Conservation (phyloP, 2,329 filamentous ascomycete species). For the Arthrinium puccinioides region DNA sequence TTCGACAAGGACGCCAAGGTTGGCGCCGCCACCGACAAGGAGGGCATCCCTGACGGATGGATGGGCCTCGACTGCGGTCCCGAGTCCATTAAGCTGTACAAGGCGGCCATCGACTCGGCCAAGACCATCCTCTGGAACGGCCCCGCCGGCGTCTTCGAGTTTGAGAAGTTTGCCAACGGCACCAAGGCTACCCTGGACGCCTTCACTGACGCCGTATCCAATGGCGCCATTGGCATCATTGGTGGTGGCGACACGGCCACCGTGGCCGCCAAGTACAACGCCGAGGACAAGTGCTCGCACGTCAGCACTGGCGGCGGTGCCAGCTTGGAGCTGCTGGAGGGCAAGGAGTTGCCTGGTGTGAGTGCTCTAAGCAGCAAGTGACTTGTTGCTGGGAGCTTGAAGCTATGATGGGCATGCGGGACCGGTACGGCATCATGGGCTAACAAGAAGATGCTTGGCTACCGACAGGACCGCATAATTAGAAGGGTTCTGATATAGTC, state of each 20-base stretch:
- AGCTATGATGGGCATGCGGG: too few relatives aligned
- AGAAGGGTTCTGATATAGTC: too few relatives aligned
- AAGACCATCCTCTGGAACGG: conserved; percentile 99
- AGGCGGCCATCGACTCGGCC: conserved; percentile 76
- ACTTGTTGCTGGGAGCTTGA: conserved; percentile 11
- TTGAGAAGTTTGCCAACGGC: conserved; percentile 85
- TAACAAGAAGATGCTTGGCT: too few relatives aligned
- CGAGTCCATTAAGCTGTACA: conserved; percentile 82
- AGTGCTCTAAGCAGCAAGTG: conserved; percentile 77
- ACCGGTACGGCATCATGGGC: too few relatives aligned
- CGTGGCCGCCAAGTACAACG: conserved; percentile 90
- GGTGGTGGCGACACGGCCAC: conserved; percentile 97
- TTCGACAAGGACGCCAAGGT: conserved; percentile 79
- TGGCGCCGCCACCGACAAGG: conserved; percentile 74
- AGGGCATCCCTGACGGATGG: conserved; percentile 94
- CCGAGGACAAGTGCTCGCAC: conserved; percentile 95
- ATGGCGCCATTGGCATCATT: conserved; percentile 94
- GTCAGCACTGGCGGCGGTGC: conserved; percentile 96
- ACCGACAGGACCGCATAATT: too few relatives aligned
- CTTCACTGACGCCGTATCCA: conserved; percentile 71
- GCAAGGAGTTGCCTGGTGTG: conserved; percentile 95
- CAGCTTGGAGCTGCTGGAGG: conserved; percentile 91
- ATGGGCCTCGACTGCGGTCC: conserved; percentile 94
- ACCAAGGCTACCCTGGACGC: conserved; percentile 91
- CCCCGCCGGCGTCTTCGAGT: conserved; percentile 93